A percentile compares a stretch with the other conserved stretches of the same genome.
Evolutionary conservation across 345 rosid genomes (phyloP).

Genomic region (Erodium maritimum): DNA sequence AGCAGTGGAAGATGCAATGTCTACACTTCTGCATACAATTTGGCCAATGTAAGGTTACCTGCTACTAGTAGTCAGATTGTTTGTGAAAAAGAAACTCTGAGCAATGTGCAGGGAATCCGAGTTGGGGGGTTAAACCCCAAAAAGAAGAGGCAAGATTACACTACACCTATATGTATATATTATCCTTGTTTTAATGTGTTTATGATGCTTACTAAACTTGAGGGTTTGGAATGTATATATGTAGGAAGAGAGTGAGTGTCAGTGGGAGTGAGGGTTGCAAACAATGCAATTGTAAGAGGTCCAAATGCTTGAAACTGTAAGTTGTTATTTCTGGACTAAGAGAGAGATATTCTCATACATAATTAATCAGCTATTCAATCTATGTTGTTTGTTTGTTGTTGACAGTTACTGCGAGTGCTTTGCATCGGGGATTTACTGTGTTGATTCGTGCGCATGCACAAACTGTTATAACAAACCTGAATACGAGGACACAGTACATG

Average conservation of each 20-base stretch:
- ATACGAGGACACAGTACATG: slow-evolving; percentile 39
- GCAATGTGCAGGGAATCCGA: slow-evolving; percentile 6
- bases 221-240: background rate
- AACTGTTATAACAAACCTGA: slow-evolving; percentile 56
- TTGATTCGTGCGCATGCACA: slow-evolving; percentile 55
- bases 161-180: too few relatives aligned
- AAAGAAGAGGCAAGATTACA: slow-evolving; percentile 15
- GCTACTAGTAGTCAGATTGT: slow-evolving; percentile 4
- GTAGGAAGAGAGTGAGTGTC: slow-evolving; percentile 5
- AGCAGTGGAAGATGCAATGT: background rate
- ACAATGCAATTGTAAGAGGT: slow-evolving; percentile 31
- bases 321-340: slow-evolving; percentile 3
- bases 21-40: slow-evolving; percentile 4
- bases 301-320: slow-evolving; percentile 47
- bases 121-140: slow-evolving; percentile 15
- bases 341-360: background rate
- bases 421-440: slow-evolving; percentile 72
- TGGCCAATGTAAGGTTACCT: slow-evolving; percentile 4
- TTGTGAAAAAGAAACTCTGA: slow-evolving; percentile 6
- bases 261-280: slow-evolving; percentile 15
- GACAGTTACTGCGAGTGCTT: slow-evolving; percentile 78
- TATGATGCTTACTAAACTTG: background rate
- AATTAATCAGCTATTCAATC: background rate
- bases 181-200: background rate
- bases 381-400: background rate